Conservation (phyloP, 805 yeast species). For the Tetrapisispora taiwanensis region DNA sequence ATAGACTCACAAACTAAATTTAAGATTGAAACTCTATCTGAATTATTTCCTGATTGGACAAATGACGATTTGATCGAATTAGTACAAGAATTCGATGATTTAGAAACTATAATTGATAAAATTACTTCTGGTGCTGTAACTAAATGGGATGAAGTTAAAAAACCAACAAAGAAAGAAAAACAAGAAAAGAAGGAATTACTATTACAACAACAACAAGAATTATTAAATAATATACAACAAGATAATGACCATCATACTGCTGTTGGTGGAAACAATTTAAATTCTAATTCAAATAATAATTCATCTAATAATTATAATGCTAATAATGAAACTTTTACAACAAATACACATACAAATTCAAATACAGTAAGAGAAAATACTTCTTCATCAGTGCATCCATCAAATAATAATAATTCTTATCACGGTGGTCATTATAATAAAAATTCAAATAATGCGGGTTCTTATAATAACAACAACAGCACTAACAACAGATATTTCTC, state of each 20-base stretch:
- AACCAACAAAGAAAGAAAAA: slow-evolving; percentile 47
- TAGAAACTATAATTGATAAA: slow-evolving; percentile 73
- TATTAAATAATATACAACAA: slow-evolving; percentile 2
- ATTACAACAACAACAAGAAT: slow-evolving; percentile 11
- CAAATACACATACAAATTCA: slow-evolving; percentile 3
- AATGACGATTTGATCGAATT: slow-evolving; percentile 70
- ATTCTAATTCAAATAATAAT: slow-evolving; percentile 11
- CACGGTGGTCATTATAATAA: slow-evolving; percentile 3
- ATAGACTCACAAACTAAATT: slow-evolving; percentile 26
- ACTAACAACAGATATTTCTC: not conserved
- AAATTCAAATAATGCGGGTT: slow-evolving; percentile 6
- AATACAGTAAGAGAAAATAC: not conserved
- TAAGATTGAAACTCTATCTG: slow-evolving; percentile 51
- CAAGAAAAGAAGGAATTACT: slow-evolving; percentile 25
- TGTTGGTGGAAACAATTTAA: too few species aligned
- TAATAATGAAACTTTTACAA: not conserved
- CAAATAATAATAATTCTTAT: not conserved
- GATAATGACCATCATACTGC: slow-evolving; percentile 5
- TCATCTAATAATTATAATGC: not conserved
- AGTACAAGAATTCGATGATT: slow-evolving; percentile 64
- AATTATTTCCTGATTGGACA: slow-evolving; percentile 93
- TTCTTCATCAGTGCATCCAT: slow-evolving; percentile 2
- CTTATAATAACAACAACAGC: not conserved
- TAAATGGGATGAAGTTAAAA: slow-evolving; percentile 90
- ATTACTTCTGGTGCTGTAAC: slow-evolving; percentile 84